Base-by-base conservation (phyloP, 1,284 basidiomycete genomes). In the Lignosus rhinocerotis region DNA sequence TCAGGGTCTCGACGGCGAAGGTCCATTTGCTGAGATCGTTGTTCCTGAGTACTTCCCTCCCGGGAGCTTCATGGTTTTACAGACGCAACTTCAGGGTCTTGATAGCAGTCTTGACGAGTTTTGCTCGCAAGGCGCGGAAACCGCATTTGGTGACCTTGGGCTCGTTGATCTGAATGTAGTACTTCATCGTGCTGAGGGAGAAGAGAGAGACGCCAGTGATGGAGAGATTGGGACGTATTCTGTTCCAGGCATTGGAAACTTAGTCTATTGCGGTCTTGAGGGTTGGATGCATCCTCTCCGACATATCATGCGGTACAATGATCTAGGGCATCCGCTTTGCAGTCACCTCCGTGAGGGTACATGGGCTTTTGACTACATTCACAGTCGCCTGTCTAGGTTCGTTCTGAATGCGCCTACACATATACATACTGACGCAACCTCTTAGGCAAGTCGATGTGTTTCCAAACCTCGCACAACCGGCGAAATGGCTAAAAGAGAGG, bases 211-310 rank as follows among this genome's bases (percentile, higher is more conserved):
- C 70, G 91, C 92, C 1, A 96, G 93, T 14, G 74, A 70, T 7
- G 86, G 87, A 1, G 76, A 81, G 61, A 85, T 85, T 69, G 94
- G 95, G 5, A 82, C 79, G 1, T 98, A 97, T 73, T 80, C 86
- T 52, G 76, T 98, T 33, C 91, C 94, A 10, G 83, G 81, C 31
- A 72, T 86, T 36, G 92, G 90, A 0, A 81, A 82, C 55, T 76
- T 94, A 69, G 86, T 85, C 11, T 98, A 96, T 73, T 97, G 94
- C 69, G 95, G 95, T 31, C 73, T 98, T 51, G 93, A 98, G 72
- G 96, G 95, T 1, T 98, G 94, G 93, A 97, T 98, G 93, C 85
- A 90, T 63, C 87, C 88, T 0, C 76, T 98, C 53, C 80, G 85
- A 42, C 83, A 87, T 60, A 85, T 97, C 69, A 94, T 95, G 84